phyloP scores from a whole-genome alignment of 257 asterid species.

The Cinchona pubescens region DNA sequence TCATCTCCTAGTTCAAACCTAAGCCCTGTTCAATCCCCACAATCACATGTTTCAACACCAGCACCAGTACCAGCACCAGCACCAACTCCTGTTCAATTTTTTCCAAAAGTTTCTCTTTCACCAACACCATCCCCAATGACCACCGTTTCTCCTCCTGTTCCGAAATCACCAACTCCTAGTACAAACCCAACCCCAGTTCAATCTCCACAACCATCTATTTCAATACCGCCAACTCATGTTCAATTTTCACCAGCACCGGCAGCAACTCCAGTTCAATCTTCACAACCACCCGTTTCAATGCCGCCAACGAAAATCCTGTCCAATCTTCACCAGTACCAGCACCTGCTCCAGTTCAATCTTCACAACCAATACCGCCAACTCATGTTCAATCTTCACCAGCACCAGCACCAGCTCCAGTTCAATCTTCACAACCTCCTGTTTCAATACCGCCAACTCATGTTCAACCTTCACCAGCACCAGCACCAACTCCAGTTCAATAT shows the following conservation, averaged over 20 bases:
- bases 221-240: not conserved
- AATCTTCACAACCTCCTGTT: not conserved
- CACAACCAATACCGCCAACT: slow-evolving; percentile 11
- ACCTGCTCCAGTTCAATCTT: not conserved
- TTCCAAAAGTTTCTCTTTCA: not conserved
- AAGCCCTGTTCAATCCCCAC: not conserved
- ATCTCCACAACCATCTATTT: slow-evolving; percentile 3
- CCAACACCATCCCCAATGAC: not conserved
- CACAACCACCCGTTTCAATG: not conserved
- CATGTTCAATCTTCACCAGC: too few species aligned
- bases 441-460: not conserved
- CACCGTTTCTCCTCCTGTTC: not conserved
- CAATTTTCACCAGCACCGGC: slow-evolving; percentile 7
- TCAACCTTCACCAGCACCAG: slow-evolving; percentile 9
- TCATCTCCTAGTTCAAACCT: not conserved
- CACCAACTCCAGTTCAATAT: slow-evolving; percentile 3
- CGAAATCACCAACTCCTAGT: slow-evolving; percentile 1
- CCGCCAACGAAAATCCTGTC: too few species aligned
- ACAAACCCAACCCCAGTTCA: not conserved
- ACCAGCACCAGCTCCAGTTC: not conserved
- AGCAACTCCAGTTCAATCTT: not conserved
- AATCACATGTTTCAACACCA: not conserved
- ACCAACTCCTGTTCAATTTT: not conserved
- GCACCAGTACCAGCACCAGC: not conserved
- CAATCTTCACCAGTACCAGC: not conserved